phyloP scores from a whole-genome alignment of 2,329 filamentous ascomycete genomes.

The Apiospora kogelbergensis region DNA sequence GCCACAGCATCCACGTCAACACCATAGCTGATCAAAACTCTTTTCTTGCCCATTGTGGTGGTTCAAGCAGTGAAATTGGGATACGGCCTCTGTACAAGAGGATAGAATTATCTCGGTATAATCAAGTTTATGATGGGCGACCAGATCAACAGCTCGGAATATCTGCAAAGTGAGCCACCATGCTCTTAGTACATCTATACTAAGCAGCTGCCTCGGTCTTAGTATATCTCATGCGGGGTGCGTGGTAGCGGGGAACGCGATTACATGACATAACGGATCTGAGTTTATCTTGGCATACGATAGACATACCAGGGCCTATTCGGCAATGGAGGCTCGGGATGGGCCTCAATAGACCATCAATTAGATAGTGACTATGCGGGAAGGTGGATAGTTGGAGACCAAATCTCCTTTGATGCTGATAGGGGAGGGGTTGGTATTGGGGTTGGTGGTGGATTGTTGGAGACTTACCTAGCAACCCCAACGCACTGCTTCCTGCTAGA shows the following conservation, averaged over 20 bases:
- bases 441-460: not conserved
- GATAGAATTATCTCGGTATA: not conserved
- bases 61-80: not conserved
- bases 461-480: not conserved
- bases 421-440: not conserved
- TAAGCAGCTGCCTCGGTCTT: not conserved
- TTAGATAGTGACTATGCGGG: not conserved
- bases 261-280: not conserved
- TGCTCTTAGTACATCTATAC: not conserved
- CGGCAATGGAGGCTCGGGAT: not conserved
- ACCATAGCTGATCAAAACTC: constrained; percentile 50
- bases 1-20: constrained; percentile 75
- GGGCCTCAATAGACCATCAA: not conserved
- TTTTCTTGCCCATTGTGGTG: constrained; percentile 11
- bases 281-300: not conserved
- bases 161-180: not conserved
- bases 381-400: not conserved
- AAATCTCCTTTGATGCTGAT: not conserved
- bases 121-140: not conserved
- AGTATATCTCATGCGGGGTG: not conserved
- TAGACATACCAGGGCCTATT: not conserved
- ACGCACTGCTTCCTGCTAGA: not conserved
- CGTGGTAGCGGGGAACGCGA: not conserved
- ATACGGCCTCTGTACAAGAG: not conserved
- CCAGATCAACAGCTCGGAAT: not conserved